Evolutionary conservation across 495 filamentous ascomycete genomes (phyloP).

Genomic region (Sabuloglossum arenarium): DNA sequence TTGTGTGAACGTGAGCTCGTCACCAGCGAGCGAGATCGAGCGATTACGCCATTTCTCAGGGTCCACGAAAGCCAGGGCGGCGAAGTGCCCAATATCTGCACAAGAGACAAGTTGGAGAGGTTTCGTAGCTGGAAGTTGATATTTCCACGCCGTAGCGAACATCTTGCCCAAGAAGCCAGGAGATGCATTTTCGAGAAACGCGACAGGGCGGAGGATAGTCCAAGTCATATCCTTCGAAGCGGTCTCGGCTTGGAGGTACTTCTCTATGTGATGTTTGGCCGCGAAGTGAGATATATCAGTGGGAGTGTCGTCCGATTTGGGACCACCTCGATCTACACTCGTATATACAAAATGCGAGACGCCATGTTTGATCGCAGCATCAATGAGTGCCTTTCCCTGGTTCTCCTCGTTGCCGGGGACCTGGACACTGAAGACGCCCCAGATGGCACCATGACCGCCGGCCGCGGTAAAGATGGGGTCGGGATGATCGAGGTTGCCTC

Average conservation of each 20-base stretch:
- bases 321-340: conserved; percentile 46
- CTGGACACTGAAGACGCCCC: conserved; percentile 31
- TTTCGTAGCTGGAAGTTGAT: conserved; percentile 13
- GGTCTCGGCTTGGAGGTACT: conserved; percentile 27
- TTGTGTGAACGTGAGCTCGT: conserved; percentile 32
- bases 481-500: conserved; percentile 33
- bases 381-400: conserved; percentile 42
- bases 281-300: conserved; percentile 42
- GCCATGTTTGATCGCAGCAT: conserved; percentile 31
- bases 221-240: conserved; percentile 14
- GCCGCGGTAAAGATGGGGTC: conserved; percentile 29
- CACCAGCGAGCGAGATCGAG: conserved; percentile 33
- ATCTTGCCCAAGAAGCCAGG: conserved; percentile 36
- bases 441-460: conserved; percentile 25
- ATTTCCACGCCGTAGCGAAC: conserved; percentile 31
- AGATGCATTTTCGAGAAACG: conserved; percentile 46
- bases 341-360: conserved; percentile 45
- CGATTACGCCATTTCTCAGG: conserved; percentile 24
- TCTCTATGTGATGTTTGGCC: conserved; percentile 42
- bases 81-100: conserved; percentile 44
- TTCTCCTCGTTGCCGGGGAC: conserved; percentile 26
- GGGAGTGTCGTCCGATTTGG: conserved; percentile 27
- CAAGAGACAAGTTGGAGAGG: conserved; percentile 36
- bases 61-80: conserved; percentile 34
- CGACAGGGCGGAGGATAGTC: conserved; percentile 40